These are phyloP conservation scores for Ustilago crameri DNA, from an alignment of 1,284 basidiomycete species.

Conservation along the genomic window DNA sequence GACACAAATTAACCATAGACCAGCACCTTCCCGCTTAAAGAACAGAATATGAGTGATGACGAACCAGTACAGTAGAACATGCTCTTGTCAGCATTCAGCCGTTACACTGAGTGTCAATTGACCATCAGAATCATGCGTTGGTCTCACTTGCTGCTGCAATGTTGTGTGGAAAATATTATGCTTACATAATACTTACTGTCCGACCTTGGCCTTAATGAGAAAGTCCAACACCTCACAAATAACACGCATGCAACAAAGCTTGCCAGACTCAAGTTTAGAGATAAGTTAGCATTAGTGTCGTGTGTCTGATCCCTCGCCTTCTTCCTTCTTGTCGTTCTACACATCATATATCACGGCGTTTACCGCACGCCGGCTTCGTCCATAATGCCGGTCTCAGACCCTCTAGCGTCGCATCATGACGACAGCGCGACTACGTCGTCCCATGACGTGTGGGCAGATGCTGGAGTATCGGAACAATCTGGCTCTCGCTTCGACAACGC, in stretches of 20 bases:
- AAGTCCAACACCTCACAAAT: too few species aligned
- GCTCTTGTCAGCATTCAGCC: too few species aligned
- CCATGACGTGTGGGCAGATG: conserved; percentile 31
- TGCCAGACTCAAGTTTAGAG: neutral
- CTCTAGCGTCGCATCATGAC: conserved; percentile 10
- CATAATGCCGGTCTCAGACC: conserved; percentile 23
- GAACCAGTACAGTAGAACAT: too few species aligned
- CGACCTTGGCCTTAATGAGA: too few species aligned
- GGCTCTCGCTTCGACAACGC: conserved; percentile 13
- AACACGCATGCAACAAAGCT: neutral
- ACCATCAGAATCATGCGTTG: too few species aligned
- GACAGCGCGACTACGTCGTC: conserved; percentile 6
- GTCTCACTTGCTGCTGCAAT: too few species aligned
- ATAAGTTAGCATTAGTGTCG: neutral
- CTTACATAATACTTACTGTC: too few species aligned
- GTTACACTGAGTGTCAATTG: too few species aligned
- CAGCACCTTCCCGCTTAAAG: too few species aligned
- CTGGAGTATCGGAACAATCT: conserved; percentile 5
- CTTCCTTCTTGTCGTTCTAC: neutral
- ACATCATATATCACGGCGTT: neutral
- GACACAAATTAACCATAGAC: too few species aligned
- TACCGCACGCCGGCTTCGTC: neutral
- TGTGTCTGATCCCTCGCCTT: neutral
- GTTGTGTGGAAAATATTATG: too few species aligned
- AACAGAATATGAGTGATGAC: too few species aligned